A percentile compares a stretch with the other conserved stretches of the same genome.
Evolutionary conservation across 208 protist genomes (phyloP).

Genomic region (Acanthamoeba sp.): DNA sequence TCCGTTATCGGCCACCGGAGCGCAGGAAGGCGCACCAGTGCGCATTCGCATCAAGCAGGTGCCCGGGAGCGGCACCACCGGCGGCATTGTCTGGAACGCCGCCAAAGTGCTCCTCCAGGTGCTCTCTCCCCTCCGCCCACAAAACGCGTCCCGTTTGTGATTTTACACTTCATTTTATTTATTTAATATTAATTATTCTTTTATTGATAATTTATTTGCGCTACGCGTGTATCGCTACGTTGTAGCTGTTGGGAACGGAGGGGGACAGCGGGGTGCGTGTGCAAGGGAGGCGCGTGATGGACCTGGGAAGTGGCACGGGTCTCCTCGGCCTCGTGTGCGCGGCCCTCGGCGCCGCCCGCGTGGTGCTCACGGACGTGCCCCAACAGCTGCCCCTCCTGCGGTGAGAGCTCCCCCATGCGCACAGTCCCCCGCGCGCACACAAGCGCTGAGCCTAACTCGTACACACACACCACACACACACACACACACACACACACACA

Average conservation of each 20-base stretch:
- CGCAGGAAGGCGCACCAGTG: background rate
- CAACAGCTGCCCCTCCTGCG: background rate
- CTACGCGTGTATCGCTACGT: too few relatives aligned
- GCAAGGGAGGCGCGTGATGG: background rate
- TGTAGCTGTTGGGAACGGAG: background rate
- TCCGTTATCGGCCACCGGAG: too few relatives aligned
- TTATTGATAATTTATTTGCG: background rate
- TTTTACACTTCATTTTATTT: background rate
- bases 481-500: too few relatives aligned
- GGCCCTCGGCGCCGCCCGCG: background rate
- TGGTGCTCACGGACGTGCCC: conserved; percentile 22
- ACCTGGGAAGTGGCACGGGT: conserved; percentile 35
- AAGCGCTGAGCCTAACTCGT: too few relatives aligned
- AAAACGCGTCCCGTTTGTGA: too few relatives aligned
- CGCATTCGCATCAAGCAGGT: conserved; percentile 18
- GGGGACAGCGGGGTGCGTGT: background rate
- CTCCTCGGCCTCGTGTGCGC: conserved; percentile 47
- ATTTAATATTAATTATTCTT: background rate
- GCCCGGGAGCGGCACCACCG: background rate
- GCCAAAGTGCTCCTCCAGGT: conserved; percentile 43
- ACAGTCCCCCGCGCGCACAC: too few relatives aligned
- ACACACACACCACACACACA: too few relatives aligned
- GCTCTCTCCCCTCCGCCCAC: too few relatives aligned
- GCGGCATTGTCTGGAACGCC: conserved; percentile 49
- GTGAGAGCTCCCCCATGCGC: background rate